Conservation (phyloP, 345 rosid genomes). For the Litchi chinensis region DNA sequence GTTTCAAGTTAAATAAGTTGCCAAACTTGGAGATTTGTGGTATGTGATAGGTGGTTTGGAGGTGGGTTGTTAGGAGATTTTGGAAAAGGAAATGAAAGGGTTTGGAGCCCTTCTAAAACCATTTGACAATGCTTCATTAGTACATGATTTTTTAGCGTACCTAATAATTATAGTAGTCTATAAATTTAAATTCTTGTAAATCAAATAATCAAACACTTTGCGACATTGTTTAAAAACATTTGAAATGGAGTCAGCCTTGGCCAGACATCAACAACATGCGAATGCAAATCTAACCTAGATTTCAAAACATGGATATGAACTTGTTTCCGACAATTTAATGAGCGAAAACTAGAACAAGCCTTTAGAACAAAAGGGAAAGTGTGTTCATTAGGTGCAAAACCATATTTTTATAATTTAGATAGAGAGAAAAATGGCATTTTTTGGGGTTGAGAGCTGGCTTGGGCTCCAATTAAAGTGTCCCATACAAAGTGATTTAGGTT, state of each 20-base stretch:
- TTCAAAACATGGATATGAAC: slow-evolving; percentile 27
- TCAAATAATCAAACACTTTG: slow-evolving; percentile 21
- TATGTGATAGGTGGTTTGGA: no score
- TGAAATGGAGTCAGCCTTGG: slow-evolving; percentile 13
- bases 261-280: slow-evolving; percentile 25
- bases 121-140: slow-evolving; percentile 26
- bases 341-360: slow-evolving; percentile 18
- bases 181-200: slow-evolving; percentile 5
- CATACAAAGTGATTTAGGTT: slow-evolving; percentile 28
- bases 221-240: slow-evolving; percentile 14
- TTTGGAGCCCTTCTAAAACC: slow-evolving; percentile 21
- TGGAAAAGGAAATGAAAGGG: no score
- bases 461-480: slow-evolving; percentile 33
- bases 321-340: slow-evolving; percentile 14
- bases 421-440: slow-evolving; percentile 16
- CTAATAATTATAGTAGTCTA: slow-evolving; percentile 32
- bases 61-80: no score
- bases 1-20: no score
- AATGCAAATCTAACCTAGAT: slow-evolving; percentile 25
- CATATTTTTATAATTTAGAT: slow-evolving; percentile 13
- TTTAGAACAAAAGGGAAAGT: slow-evolving; percentile 30
- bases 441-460: slow-evolving; percentile 10
- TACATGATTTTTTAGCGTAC: slow-evolving; percentile 25
- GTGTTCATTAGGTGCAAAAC: slow-evolving; percentile 17
- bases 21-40: no score